Evolutionary conservation across 257 asterid genomes (phyloP).

Genomic region (Jaltomata sinuosa): DNA sequence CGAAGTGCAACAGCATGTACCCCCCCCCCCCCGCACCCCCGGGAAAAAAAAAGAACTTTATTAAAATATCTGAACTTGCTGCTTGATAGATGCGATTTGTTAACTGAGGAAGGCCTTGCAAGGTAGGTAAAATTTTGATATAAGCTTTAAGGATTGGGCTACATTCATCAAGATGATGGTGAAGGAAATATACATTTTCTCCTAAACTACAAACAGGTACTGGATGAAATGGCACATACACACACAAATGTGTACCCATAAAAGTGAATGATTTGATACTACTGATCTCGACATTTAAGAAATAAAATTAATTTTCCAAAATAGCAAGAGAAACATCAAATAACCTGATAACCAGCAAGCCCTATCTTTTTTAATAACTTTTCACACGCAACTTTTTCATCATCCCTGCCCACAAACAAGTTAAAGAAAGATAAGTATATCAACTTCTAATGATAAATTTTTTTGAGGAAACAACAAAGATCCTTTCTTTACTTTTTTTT

Average conservation of each 20-base stretch:
- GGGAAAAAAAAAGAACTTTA: neutral
- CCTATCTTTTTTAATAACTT: slow-evolving; percentile 73
- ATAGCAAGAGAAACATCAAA: slow-evolving; percentile 1
- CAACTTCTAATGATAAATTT: neutral
- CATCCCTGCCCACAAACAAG: slow-evolving; percentile 28
- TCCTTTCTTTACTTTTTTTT: neutral
- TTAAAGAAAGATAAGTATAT: neutral
- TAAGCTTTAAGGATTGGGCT: neutral
- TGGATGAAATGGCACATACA: neutral
- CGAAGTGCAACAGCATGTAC: neutral
- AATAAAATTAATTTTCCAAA: neutral
- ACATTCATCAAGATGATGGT: neutral
- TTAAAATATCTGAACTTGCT: neutral
- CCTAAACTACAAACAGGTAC: neutral
- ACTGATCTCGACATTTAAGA: neutral
- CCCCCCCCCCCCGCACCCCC: too few relatives aligned
- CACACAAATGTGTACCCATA: neutral
- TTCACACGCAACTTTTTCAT: slow-evolving; percentile 70
- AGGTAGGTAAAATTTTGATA: neutral
- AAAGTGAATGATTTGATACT: neutral
- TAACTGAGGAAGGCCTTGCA: neutral
- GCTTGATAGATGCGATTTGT: neutral
- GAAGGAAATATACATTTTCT: neutral
- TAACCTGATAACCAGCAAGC: slow-evolving; percentile 90
- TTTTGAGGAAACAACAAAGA: neutral